Evolutionary conservation across 1,284 basidiomycete genomes (phyloP).

Genomic region (Leucoagaricus sp.): DNA sequence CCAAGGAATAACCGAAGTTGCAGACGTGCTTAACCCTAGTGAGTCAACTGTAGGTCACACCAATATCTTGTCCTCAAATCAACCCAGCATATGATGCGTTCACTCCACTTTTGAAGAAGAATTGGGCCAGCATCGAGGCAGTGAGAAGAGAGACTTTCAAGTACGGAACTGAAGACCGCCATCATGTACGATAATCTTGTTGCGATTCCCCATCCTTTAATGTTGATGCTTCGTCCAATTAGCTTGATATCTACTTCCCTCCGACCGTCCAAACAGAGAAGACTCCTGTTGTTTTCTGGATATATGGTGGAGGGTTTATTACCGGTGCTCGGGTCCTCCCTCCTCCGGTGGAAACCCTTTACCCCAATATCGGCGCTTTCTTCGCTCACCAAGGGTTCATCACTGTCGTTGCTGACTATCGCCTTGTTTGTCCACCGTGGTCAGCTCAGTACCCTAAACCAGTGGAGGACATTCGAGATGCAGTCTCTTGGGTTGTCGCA

Average conservation of each 20-base stretch:
- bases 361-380: conserved; percentile 56
- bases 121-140: conserved; percentile 22
- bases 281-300: conserved; percentile 60
- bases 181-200: conserved; percentile 41
- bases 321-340: conserved; percentile 46
- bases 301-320: conserved; percentile 65
- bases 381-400: conserved; percentile 60
- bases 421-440: conserved; percentile 47
- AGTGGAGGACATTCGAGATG: conserved; percentile 58
- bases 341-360: conserved; percentile 48
- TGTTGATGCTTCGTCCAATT: not conserved
- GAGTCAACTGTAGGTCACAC: not conserved
- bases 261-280: conserved; percentile 30
- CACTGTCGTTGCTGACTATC: conserved; percentile 64
- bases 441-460: conserved; percentile 48
- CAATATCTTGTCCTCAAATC: not conserved
- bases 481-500: conserved; percentile 50
- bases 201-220: not conserved
- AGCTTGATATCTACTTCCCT: conserved; percentile 59
- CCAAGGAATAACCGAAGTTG: not conserved
- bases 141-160: conserved; percentile 50
- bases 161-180: conserved; percentile 53
- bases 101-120: conserved; percentile 21
- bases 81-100: not conserved
- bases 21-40: conserved; percentile 9